phyloP scores from a whole-genome alignment of 2,329 filamentous ascomycete genomes.

The Clarireedia homoeocarpa region DNA sequence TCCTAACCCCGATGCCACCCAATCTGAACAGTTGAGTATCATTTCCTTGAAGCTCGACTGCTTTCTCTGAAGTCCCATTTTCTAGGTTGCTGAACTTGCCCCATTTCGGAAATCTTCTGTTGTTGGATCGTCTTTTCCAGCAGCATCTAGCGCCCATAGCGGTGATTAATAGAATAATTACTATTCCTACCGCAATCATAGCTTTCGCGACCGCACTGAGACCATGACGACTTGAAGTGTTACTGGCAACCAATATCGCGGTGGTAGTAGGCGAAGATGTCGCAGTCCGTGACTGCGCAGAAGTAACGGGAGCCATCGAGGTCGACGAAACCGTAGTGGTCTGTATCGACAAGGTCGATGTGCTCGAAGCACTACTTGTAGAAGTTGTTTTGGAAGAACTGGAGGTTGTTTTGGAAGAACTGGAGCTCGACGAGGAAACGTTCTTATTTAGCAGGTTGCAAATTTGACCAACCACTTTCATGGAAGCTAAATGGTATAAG shows the following conservation, averaged over 20 bases:
- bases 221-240: not conserved
- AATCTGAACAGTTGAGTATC: conserved; percentile 3
- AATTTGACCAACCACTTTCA: conserved; percentile 9
- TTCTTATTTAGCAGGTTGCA: conserved; percentile 2
- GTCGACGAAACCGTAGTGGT: not conserved
- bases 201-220: not conserved
- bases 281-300: not conserved
- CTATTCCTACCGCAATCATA: conserved; percentile 1
- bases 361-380: not conserved
- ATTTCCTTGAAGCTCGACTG: conserved; percentile 2
- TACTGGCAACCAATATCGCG: not conserved
- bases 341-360: not conserved
- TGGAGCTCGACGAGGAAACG: not conserved
- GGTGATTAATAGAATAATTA: not conserved
- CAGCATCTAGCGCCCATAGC: not conserved
- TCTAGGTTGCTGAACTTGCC: conserved; percentile 6
- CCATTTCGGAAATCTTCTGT: not conserved
- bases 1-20: conserved; percentile 3
- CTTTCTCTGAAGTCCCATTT: not conserved
- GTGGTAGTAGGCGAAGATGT: not conserved
- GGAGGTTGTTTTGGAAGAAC: not conserved
- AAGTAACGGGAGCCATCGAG: not conserved
- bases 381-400: not conserved
- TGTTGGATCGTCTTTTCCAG: not conserved
- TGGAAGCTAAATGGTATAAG: not conserved